Conservation (phyloP, 306 rosid species). For the Casuarina cunninghamiana region DNA sequence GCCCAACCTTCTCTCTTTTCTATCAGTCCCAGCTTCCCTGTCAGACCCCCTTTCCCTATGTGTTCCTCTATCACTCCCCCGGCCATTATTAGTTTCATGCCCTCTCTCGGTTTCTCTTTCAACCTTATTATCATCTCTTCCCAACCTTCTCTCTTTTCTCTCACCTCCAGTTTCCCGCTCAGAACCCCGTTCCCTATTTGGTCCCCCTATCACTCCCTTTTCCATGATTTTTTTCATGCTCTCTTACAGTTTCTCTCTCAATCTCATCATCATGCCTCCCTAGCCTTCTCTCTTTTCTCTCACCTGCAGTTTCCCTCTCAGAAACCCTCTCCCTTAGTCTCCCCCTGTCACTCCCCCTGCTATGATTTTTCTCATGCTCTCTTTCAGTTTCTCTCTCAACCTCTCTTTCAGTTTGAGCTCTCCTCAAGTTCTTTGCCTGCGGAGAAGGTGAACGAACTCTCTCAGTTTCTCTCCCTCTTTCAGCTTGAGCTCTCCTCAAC, state of each 20-base stretch:
- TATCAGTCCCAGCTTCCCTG: constrained; percentile 39
- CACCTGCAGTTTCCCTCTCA: constrained; percentile 30
- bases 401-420: constrained; percentile 41
- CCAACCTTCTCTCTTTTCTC: constrained; percentile 36
- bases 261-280: constrained; percentile 31
- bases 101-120: constrained; percentile 23
- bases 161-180: constrained; percentile 32
- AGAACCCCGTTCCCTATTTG: constrained; percentile 26
- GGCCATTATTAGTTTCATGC: constrained; percentile 30
- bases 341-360: constrained; percentile 25
- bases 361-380: constrained; percentile 27
- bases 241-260: constrained; percentile 29
- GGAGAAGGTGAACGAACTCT: constrained; percentile 34
- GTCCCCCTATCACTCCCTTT: constrained; percentile 21
- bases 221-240: constrained; percentile 25
- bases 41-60: constrained; percentile 52
- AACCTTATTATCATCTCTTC: constrained; percentile 29
- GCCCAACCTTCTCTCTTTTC: constrained; percentile 49
- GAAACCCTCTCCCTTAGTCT: constrained; percentile 26
- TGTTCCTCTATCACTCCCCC: constrained; percentile 22
- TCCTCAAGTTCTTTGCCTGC: constrained; percentile 42
- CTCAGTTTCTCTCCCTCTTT: constrained; percentile 2
- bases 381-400: constrained; percentile 31
- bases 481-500: constrained; percentile 19
- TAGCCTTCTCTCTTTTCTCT: constrained; percentile 35